These are phyloP conservation scores for Puccinia novopanici DNA, from an alignment of 1,284 basidiomycete species.

Conservation along the genomic window DNA sequence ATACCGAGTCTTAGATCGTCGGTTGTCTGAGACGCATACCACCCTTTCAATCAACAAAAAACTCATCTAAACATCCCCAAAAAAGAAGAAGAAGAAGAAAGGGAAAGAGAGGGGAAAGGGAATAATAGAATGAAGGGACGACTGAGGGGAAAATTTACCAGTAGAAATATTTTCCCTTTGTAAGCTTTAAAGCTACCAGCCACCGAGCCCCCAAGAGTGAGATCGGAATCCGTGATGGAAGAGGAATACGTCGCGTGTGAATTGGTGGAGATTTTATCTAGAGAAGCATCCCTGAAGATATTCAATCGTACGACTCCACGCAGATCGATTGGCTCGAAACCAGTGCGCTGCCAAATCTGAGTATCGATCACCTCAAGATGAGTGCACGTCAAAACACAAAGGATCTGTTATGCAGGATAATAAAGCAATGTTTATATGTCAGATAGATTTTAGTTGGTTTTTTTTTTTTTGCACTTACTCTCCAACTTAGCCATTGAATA, in stretches of 20 bases:
- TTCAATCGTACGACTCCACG: slow-evolving; percentile 31
- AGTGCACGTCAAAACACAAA: slow-evolving; percentile 47
- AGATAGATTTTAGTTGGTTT: background rate
- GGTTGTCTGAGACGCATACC: slow-evolving; percentile 57
- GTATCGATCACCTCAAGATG: slow-evolving; percentile 50
- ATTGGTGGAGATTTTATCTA: background rate
- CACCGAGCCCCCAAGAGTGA: slow-evolving; percentile 16
- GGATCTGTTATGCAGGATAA: slow-evolving; percentile 9
- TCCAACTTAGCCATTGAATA: slow-evolving; percentile 63
- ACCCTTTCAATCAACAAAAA: slow-evolving; percentile 51
- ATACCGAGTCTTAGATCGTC: slow-evolving; percentile 76
- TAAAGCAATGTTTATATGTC: background rate
- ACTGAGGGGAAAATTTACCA: slow-evolving; percentile 66
- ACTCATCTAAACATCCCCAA: slow-evolving; percentile 43
- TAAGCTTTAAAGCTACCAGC: slow-evolving; percentile 71
- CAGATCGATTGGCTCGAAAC: slow-evolving; percentile 38
- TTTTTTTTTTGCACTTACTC: slow-evolving; percentile 9
- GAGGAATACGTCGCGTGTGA: background rate
- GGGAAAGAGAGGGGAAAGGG: background rate
- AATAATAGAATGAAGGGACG: background rate
- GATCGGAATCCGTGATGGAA: slow-evolving; percentile 1
- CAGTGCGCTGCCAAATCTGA: slow-evolving; percentile 50
- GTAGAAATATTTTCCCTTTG: slow-evolving; percentile 85
- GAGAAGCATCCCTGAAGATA: slow-evolving; percentile 18
- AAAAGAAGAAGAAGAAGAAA: slow-evolving; percentile 27